Conservation (phyloP, 2,329 filamentous ascomycete species). For the Diaporthe capsici region DNA sequence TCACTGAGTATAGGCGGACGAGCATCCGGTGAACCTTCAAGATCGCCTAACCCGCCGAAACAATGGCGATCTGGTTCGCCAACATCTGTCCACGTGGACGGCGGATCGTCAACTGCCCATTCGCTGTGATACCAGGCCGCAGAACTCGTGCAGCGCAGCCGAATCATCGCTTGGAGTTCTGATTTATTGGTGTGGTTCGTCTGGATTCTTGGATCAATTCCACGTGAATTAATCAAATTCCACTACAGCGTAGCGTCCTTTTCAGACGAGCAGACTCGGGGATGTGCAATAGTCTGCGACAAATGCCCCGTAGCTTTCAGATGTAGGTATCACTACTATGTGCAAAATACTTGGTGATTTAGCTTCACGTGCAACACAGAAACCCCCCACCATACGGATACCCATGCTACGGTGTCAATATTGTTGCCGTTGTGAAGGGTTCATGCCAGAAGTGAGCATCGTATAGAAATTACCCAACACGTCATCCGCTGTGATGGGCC, state of each 20-base stretch:
- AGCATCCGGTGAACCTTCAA: slow-evolving; percentile 18
- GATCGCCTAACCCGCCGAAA: slow-evolving; percentile 16
- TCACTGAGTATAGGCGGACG: slow-evolving; percentile 1
- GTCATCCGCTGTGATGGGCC: slow-evolving; percentile 2
- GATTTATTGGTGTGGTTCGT: slow-evolving; percentile 4
- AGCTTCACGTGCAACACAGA: not conserved
- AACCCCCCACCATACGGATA: not conserved
- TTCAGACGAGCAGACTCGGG: not conserved
- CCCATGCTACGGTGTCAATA: not conserved
- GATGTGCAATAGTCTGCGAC: too few relatives aligned
- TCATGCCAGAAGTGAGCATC: not conserved
- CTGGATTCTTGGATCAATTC: not conserved
- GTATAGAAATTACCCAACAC: not conserved
- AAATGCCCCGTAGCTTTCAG: not conserved
- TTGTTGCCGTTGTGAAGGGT: not conserved
- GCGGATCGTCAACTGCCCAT: not conserved
- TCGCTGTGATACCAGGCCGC: not conserved
- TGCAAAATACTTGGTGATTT: not conserved
- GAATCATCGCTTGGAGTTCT: not conserved
- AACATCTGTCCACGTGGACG: slow-evolving; percentile 17
- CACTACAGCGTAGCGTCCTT: not conserved
- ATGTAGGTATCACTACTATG: not conserved
- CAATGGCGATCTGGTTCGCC: slow-evolving; percentile 15
- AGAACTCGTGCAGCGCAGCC: not conserved
- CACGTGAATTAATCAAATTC: not conserved